Conservation (phyloP, 2,329 filamentous ascomycete species). For the Penicillium sp. region DNA sequence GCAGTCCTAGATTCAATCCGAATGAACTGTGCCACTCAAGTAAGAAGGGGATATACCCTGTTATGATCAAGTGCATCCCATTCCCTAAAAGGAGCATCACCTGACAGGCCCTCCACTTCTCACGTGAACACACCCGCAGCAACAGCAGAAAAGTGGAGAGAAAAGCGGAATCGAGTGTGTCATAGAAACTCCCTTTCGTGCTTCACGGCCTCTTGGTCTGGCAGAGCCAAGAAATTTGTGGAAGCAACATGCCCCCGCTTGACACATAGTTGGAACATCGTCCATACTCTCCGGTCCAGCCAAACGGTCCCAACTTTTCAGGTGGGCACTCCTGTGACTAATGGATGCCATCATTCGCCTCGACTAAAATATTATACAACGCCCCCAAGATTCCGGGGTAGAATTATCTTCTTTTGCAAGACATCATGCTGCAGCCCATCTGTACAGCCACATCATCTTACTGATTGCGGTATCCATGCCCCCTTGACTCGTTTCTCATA, state of each 20-base stretch:
- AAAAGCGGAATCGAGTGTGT: conserved; percentile 10
- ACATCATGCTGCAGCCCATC: conserved; percentile 15
- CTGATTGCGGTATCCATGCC: conserved; percentile 7
- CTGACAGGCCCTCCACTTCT: background rate
- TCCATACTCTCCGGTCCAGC: too few species aligned
- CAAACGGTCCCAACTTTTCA: background rate
- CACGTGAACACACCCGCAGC: conserved; percentile 3
- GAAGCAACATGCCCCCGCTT: conserved; percentile 10
- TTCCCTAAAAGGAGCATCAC: conserved; percentile 1
- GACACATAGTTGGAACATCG: conserved; percentile 12
- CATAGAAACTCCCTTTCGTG: conserved; percentile 14
- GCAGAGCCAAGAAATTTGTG: conserved; percentile 10
- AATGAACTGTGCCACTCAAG: too few species aligned
- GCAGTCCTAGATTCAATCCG: too few species aligned
- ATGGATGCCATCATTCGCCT: conserved; percentile 18
- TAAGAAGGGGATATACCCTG: too few species aligned
- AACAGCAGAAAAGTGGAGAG: background rate
- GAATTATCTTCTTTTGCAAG: conserved; percentile 6
- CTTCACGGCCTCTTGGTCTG: conserved; percentile 10
- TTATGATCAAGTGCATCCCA: too few species aligned
- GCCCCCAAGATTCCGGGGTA: conserved; percentile 17
- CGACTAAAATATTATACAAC: conserved; percentile 15
- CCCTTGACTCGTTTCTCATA: conserved; percentile 7
- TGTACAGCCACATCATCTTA: conserved; percentile 7
- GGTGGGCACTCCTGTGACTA: conserved; percentile 12